Percentiles rank a stretch among this genome's conserved stretches.
phyloP scores from a whole-genome alignment of 805 yeast species.

The Suhomyces sp. region DNA sequence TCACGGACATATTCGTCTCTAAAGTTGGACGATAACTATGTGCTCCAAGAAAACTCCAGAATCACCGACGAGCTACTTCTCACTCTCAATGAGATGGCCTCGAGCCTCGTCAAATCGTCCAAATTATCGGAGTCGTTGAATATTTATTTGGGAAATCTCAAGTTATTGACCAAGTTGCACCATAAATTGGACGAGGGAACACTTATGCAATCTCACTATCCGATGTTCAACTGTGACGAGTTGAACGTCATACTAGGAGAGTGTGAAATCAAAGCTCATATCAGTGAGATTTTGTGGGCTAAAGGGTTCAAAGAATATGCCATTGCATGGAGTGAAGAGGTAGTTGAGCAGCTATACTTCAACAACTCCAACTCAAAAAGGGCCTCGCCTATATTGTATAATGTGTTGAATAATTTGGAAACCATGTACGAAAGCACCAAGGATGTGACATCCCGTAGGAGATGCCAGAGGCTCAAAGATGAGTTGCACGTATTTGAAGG shows the following conservation, averaged over 20 bases:
- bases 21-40: constrained; percentile 20
- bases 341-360: constrained; percentile 34
- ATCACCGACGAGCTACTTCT: constrained; percentile 37
- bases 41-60: constrained; percentile 24
- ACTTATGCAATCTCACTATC: constrained; percentile 27
- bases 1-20: constrained; percentile 25
- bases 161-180: constrained; percentile 19
- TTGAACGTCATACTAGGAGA: constrained; percentile 26
- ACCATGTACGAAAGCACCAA: constrained; percentile 29
- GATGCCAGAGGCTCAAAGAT: constrained; percentile 27
- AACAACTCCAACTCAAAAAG: constrained; percentile 24
- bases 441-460: constrained; percentile 20
- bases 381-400: constrained; percentile 26
- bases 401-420: constrained; percentile 31
- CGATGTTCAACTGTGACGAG: constrained; percentile 34
- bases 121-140: constrained; percentile 28
- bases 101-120: constrained; percentile 20
- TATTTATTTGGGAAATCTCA: constrained; percentile 36
- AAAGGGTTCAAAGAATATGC: constrained; percentile 38
- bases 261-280: constrained; percentile 36
- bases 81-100: constrained; percentile 35
- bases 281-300: constrained; percentile 43
- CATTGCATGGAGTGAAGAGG: constrained; percentile 41
- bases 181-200: constrained; percentile 15
- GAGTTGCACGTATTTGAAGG: constrained; percentile 26